Conservation (phyloP, 1,139 yeast species). For the Taphrina deformans region DNA sequence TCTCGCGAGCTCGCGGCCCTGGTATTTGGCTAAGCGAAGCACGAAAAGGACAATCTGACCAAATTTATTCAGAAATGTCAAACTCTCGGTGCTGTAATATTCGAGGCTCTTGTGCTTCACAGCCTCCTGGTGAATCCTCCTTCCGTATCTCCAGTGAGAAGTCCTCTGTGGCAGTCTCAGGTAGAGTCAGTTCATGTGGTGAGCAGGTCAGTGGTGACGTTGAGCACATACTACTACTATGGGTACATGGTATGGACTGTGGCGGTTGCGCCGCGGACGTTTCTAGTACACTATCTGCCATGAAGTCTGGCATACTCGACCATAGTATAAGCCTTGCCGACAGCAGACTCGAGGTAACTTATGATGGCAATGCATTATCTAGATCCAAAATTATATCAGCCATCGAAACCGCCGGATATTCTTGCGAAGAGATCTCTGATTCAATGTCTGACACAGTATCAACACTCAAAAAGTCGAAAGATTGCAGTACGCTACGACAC, state of each 20-base stretch:
- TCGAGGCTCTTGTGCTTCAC: neutral
- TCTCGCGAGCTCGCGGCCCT: too few species aligned
- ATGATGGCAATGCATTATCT: neutral
- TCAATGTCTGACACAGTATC: neutral
- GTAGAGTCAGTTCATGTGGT: too few species aligned
- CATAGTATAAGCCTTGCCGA: neutral
- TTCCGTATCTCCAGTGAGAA: neutral
- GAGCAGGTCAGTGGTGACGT: too few species aligned
- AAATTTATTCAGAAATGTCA: too few species aligned
- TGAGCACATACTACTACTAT: neutral
- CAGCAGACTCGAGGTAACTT: neutral
- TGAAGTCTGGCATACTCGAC: neutral
- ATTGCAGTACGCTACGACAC: slow-evolving; percentile 65
- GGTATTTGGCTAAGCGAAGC: too few species aligned
- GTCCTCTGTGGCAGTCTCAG: neutral
- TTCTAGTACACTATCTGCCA: neutral
- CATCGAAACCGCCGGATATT: neutral
- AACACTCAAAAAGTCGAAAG: slow-evolving; percentile 63
- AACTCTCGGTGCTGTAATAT: neutral
- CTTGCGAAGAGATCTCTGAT: neutral
- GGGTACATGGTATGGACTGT: slow-evolving; percentile 18
- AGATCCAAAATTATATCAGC: neutral
- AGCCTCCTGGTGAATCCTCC: neutral
- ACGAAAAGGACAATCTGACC: too few species aligned
- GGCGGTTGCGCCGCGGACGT: slow-evolving; percentile 18